Evolutionary conservation across 352 stramenopile genomes (phyloP).

Genomic region (Phytophthora ohioensis): DNA sequence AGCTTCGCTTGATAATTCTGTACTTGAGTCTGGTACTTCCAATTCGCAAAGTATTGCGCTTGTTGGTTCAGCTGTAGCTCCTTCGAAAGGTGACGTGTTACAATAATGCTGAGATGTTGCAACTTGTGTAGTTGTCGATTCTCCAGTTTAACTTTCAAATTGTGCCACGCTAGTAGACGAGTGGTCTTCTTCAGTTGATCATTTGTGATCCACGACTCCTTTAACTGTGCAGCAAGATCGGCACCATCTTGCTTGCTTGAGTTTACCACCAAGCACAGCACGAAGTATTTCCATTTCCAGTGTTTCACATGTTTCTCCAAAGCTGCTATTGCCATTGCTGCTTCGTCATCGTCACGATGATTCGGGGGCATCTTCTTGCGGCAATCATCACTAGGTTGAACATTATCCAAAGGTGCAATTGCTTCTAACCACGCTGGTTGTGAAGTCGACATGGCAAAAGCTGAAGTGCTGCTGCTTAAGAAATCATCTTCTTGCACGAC

Average conservation of each 20-base stretch:
- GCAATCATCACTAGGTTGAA: neutral
- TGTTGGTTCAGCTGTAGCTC: conserved; percentile 24
- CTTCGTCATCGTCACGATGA: neutral
- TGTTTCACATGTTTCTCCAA: conserved; percentile 20
- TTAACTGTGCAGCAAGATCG: conserved; percentile 16
- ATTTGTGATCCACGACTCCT: conserved; percentile 3
- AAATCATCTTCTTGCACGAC: conserved; percentile 38
- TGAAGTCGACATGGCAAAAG: conserved; percentile 28
- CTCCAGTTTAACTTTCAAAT: conserved; percentile 26
- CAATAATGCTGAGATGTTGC: conserved; percentile 13
- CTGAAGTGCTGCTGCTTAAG: conserved; percentile 9
- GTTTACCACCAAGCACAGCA: conserved; percentile 25
- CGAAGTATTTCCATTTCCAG: conserved; percentile 50
- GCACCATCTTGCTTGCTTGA: conserved; percentile 12
- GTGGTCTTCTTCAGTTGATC: conserved; percentile 28
- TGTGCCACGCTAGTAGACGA: conserved; percentile 25
- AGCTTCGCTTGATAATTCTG: conserved; percentile 20
- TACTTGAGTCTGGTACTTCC: conserved; percentile 20
- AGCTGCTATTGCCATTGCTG: neutral
- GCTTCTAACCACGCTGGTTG: conserved; percentile 32
- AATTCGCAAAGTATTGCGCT: conserved; percentile 27
- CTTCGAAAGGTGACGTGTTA: conserved; percentile 20
- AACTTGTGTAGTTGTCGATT: conserved; percentile 26
- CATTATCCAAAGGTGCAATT: conserved; percentile 17
- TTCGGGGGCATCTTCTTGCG: neutral